These are phyloP conservation scores for Colletotrichum tamarilloi DNA, from an alignment of 2,329 filamentous ascomycete species.

Conservation along the genomic window DNA sequence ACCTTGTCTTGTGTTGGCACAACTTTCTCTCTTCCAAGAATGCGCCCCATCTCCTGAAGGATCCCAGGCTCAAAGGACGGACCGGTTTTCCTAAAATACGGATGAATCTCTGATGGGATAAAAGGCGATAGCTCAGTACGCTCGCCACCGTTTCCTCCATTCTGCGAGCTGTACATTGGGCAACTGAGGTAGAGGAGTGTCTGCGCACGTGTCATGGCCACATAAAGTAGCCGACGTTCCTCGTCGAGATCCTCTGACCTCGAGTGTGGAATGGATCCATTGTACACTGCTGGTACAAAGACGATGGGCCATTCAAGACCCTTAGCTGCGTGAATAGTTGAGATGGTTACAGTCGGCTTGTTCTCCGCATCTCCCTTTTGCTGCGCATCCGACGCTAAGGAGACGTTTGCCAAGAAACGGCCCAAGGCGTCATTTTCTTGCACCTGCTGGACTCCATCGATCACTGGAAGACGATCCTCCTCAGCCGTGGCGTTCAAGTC, in stretches of 20 bases:
- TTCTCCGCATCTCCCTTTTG: slow-evolving; percentile 66
- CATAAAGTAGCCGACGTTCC: slow-evolving; percentile 89
- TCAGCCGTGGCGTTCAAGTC: slow-evolving; percentile 51
- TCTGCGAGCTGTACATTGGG: slow-evolving; percentile 74
- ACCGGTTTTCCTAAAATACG: slow-evolving; percentile 67
- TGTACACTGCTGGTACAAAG: slow-evolving; percentile 90
- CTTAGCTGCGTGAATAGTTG: slow-evolving; percentile 96
- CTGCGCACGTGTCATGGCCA: slow-evolving; percentile 96
- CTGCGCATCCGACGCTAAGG: slow-evolving; percentile 80
- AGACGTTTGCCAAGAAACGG: slow-evolving; percentile 89
- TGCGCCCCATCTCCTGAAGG: slow-evolving; percentile 75
- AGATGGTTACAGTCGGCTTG: slow-evolving; percentile 82
- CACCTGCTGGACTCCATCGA: slow-evolving; percentile 78
- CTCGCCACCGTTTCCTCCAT: slow-evolving; percentile 65
- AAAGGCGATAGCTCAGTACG: slow-evolving; percentile 73
- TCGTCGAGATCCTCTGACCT: slow-evolving; percentile 88
- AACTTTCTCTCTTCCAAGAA: slow-evolving; percentile 69
- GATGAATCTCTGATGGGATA: slow-evolving; percentile 59
- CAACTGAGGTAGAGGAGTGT: slow-evolving; percentile 87
- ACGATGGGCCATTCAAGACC: slow-evolving; percentile 96
- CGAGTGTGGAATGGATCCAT: slow-evolving; percentile 90
- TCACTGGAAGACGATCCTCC: slow-evolving; percentile 69
- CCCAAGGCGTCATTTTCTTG: slow-evolving; percentile 74
- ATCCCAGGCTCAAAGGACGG: slow-evolving; percentile 74
- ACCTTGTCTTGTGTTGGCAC: slow-evolving; percentile 66